Evolutionary conservation across 768 basidiomycete genomes (phyloP), one percentile per base, ranked within the genome.

Genomic region (Inosperma sp.): DNA sequence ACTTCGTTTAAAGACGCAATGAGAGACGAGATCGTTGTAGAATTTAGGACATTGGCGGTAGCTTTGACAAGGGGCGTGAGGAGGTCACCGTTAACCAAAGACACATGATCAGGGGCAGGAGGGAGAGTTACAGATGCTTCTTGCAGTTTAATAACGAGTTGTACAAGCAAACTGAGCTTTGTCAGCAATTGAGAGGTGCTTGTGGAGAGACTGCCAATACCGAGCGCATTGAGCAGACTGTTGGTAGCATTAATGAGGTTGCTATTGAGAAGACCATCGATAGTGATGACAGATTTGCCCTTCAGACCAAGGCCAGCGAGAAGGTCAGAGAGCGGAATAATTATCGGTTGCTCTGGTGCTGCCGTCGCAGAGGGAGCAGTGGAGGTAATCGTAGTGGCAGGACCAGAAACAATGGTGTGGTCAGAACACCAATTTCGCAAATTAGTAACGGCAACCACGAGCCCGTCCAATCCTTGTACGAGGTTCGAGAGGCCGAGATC

Each of bases 401-500:
- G 23, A 42, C 16, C 41, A 8, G 49, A 30, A 31, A 45, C 44
- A 17, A 55, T 30, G 13, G 51, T 30, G 36, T 55, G 46, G 13
- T 45, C 36, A 12, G 13, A 34, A 33, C 55, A 60, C 48, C 41
- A 56, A 6, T 35, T 47, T 29, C 53, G 51, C 35, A 62, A 35
- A 22, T 36, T 19, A 14, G 48, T 39, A 25, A 51, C 8, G n/a
- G 35, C 45, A 16, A 25, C 46, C 26, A 62, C 39, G 34, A 67
- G 56, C 3, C 47, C 40, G 2, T 59, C 33, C 39, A 65, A 37
- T n/a, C 57, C 50, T 6, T 51, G 34, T 7, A 48, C 31, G 2
- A 65, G 25, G 12, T 31, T 25, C 3, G 47, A 31, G 10, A 67
- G 56, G n/a, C 62, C 61, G 27, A 62, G 55, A 4, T 25, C 37